Evolutionary conservation across 2,329 filamentous ascomycete genomes (phyloP), one percentile per base, ranked within the genome.

Genomic region (Exophiala xenobiotica): DNA sequence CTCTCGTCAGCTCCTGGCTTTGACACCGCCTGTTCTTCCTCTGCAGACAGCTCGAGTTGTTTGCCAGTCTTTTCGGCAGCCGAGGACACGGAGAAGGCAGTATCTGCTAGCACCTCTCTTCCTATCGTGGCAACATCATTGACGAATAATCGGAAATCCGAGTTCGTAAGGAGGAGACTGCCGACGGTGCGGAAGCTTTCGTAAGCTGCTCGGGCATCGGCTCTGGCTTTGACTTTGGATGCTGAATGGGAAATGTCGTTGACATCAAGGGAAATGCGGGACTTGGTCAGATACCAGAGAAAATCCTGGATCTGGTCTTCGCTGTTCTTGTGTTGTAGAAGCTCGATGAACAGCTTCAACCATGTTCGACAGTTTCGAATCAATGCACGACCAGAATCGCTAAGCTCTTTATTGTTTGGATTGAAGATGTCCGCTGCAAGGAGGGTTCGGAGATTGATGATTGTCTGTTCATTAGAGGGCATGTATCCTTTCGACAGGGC

Each of bases 241-340:
- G 83, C 86, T 42, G 79, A 78, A 31, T 77, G 71, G 2, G 79
- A 76, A 38, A 91, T 72, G 53, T 88, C 79, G 14, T 81, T 76
- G 1, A 83, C 75, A 61, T 91, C 84, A 3, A 92, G 70, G 1
- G 80, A 80, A 4, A 93, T 73, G 26, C 81, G 80, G n/a, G 89
- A 85, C 65, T 88, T 86, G 57, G 83, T 75, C 40, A 95, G 69
- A 62, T 86, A 90, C 90, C 90, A 96, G 31, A 96, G 76, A 58
- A 96, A 88, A 63, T 96, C 89, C 68, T 97, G 92, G 14, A 97
- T 81, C 67, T 96, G 87, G 68, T 97, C 90, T 12, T 81, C 70
- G 55, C 77, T 74, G 68, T 96, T 96, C 74, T 96, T 97, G 69
- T 90, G 78, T 49, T 82, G 77, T 39, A 96, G 67, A 4, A 96